Percentiles rank a stretch among this genome's conserved stretches.
Evolutionary conservation across 257 asterid species (phyloP).

Genomic region (Solanum tarapatanum): DNA sequence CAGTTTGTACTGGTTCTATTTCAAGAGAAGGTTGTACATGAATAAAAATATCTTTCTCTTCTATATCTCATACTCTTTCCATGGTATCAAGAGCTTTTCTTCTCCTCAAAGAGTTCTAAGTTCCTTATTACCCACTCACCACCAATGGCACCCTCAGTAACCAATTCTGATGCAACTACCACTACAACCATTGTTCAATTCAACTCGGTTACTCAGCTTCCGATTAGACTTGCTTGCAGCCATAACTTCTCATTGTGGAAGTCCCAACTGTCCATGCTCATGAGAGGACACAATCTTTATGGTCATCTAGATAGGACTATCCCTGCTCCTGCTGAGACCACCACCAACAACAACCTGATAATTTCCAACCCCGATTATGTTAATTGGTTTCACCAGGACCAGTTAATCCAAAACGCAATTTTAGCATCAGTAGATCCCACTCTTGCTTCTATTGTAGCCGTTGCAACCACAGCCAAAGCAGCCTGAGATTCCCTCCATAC

Average conservation of each 20-base stretch:
- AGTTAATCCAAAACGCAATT: no score
- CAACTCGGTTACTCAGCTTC: no score
- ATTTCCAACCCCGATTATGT: neutral
- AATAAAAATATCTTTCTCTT: neutral
- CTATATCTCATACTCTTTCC: neutral
- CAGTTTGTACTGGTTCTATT: neutral
- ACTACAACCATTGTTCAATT: no score
- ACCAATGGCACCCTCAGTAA: no score
- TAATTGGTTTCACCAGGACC: neutral
- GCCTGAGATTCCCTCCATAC: neutral
- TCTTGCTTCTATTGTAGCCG: neutral
- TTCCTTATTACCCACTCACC: no score
- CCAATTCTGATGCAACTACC: no score
- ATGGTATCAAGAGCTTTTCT: no score
- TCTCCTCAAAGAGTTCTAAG: no score
- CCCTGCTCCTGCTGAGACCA: neutral
- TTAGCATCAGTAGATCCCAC: neutral
- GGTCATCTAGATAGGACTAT: neutral
- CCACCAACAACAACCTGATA: neutral
- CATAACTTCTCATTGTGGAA: neutral
- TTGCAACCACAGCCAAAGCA: no score
- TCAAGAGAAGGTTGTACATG: neutral
- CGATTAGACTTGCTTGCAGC: neutral
- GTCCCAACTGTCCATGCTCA: neutral
- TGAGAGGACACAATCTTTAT: neutral